These are phyloP conservation scores for Globisporangium megalacanthum DNA, from an alignment of 352 stramenopile genomes.

Conservation along the genomic window DNA sequence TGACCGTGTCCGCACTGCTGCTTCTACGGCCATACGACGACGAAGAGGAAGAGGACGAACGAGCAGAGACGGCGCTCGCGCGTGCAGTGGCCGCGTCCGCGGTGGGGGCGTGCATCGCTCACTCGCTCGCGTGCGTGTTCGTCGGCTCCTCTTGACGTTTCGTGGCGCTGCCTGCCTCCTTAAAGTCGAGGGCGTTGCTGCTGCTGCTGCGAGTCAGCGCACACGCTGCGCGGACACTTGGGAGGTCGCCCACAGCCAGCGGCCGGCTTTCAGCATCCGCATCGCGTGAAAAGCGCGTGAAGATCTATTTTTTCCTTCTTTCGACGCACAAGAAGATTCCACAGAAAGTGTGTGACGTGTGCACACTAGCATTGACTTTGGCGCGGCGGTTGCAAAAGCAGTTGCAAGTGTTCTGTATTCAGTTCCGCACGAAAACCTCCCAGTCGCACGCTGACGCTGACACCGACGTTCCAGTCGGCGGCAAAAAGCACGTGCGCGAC, in stretches of 20 bases:
- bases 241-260: neutral
- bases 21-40: neutral
- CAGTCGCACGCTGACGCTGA: constrained; percentile 10
- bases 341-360: neutral
- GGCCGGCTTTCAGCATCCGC: neutral
- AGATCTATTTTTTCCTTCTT: neutral
- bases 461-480: constrained; percentile 5
- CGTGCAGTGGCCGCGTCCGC: neutral
- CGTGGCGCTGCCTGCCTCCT: neutral
- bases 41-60: neutral
- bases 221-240: too few species aligned
- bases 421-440: constrained; percentile 24
- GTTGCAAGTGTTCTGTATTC: neutral
- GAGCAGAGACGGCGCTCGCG: neutral
- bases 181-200: neutral
- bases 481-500: constrained; percentile 60
- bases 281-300: neutral
- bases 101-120: neutral
- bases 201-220: neutral
- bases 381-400: neutral
- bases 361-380: neutral
- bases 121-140: neutral
- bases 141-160: neutral
- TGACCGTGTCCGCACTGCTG: neutral
- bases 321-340: neutral